phyloP scores from a whole-genome alignment of 2,329 filamentous ascomycete species.

The Endoconidiophora polonica region DNA sequence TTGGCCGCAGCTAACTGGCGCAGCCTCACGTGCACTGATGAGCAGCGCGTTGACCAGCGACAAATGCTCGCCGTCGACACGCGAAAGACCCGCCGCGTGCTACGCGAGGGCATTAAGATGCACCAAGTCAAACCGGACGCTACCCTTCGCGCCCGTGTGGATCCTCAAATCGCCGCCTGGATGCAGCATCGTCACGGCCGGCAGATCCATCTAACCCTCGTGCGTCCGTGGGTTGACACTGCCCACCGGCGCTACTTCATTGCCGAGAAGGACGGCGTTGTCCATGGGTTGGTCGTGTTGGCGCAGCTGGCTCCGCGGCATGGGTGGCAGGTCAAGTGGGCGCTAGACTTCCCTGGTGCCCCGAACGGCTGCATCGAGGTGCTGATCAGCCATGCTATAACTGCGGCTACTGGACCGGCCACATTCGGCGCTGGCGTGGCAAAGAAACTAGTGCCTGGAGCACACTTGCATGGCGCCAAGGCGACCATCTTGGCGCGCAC shows the following conservation, averaged over 20 bases:
- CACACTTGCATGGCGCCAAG: constrained; percentile 64
- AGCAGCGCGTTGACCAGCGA: constrained; percentile 63
- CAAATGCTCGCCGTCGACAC: constrained; percentile 43
- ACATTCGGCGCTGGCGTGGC: constrained; percentile 81
- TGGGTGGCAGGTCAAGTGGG: constrained; percentile 91
- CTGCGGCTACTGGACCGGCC: constrained; percentile 35
- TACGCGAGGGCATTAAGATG: constrained; percentile 71
- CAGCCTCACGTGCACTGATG: constrained; percentile 71
- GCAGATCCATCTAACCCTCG: constrained; percentile 81
- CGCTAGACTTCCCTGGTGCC: constrained; percentile 77
- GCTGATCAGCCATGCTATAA: constrained; percentile 55
- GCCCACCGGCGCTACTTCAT: constrained; percentile 77
- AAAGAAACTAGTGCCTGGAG: constrained; percentile 55
- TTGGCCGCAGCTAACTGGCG: constrained; percentile 75
- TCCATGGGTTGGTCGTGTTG: constrained; percentile 65
- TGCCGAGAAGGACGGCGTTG: constrained; percentile 55
- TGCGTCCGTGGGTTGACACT: constrained; percentile 72
- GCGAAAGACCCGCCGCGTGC: constrained; percentile 63
- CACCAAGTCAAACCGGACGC: constrained; percentile 52
- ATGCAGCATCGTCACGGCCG: constrained; percentile 60
- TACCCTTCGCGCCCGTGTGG: constrained; percentile 51
- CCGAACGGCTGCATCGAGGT: constrained; percentile 80
- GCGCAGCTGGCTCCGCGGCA: constrained; percentile 64
- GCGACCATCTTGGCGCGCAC: constrained; percentile 69
- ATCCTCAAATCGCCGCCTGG: constrained; percentile 65